Percentiles rank a stretch among this genome's conserved stretches.
These are phyloP conservation scores for Hypoxylon lienhwacheense DNA, from an alignment of 495 filamentous ascomycete genomes.

Conservation along the genomic window DNA sequence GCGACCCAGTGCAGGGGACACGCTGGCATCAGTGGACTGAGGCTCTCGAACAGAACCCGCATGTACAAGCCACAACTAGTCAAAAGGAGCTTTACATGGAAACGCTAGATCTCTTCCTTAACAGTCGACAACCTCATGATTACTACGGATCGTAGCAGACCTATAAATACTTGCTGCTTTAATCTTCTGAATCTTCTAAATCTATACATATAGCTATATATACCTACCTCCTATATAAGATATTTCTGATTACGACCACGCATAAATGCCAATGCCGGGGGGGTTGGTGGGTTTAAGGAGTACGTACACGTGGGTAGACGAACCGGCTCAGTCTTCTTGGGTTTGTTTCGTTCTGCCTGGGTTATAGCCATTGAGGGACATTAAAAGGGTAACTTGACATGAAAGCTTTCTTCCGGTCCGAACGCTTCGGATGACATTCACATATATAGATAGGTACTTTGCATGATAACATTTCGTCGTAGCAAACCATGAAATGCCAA, in stretches of 20 bases:
- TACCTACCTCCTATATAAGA: no score
- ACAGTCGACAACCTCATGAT: slow-evolving; percentile 28
- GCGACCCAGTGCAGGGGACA: slow-evolving; percentile 66
- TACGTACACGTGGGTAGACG: slow-evolving; percentile 22
- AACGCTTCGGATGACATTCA: no score
- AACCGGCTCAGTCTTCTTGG: background rate
- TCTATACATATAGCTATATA: no score
- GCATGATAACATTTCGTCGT: no score
- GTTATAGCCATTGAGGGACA: no score
- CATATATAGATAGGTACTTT: no score
- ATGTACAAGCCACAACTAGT: slow-evolving; percentile 78
- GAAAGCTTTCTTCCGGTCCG: no score
- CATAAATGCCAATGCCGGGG: slow-evolving; percentile 49
- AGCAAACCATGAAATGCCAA: no score
- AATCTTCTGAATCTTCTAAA: slow-evolving; percentile 13
- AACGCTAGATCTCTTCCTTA: slow-evolving; percentile 64
- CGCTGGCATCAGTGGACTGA: slow-evolving; percentile 78
- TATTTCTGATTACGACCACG: slow-evolving; percentile 39
- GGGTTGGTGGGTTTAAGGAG: slow-evolving; percentile 32
- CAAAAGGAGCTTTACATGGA: slow-evolving; percentile 72
- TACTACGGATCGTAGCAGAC: slow-evolving; percentile 13
- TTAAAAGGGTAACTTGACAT: no score
- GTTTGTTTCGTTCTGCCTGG: slow-evolving; percentile 16
- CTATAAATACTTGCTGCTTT: background rate
- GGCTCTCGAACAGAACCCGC: slow-evolving; percentile 75